Base-by-base conservation (phyloP, 2,329 filamentous ascomycete species). In the Coleophoma cylindrospora region DNA sequence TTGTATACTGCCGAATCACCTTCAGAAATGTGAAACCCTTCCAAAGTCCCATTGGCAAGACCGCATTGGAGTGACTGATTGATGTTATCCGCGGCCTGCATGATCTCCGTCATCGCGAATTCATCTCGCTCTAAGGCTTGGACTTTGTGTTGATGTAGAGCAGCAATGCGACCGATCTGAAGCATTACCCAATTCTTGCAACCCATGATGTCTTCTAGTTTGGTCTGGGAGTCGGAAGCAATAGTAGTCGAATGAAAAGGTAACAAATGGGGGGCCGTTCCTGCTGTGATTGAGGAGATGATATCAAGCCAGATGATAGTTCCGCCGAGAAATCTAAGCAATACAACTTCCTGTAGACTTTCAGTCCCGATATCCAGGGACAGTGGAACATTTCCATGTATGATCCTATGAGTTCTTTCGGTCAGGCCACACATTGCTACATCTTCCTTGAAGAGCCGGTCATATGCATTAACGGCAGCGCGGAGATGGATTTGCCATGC, bases 181-280 rank as follows among this genome's bases (percentile, higher is more conserved):
- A 77, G 64, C 43, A 84, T 56, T 1, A 74, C 73, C 77, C 78
- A 80, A 61, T 83, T 84, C 41, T 78, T 68, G 52, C 79, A 70
- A 2, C 81, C 81, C 38, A 79, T 64, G 45, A 80, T 74, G 33
- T 75, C 71, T 45, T 76, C 73, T 49, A 83, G 52, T 34, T 56
- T 56, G 4, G 50, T 57, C 9, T 68, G 46, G 68, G 66, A 37
- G 76, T 63, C 1, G 63, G 64, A 0, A 34, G 55, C 32, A 19
- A 78, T 69, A 22, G 74, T 59, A 34, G 57, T 52, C 40, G 59
- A 57, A 54, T 75, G 74, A 56, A 74, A 75, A 8, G 50, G 47
- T 44, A 59, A 57, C 32, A 80, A 64, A 0, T 69, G 66, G 0
- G 77, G 76, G 2, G 67, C 56, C 22, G 64, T 63, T 36, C 69